Percentiles rank a stretch among this genome's conserved stretches.
phyloP scores from a whole-genome alignment of 2,329 filamentous ascomycete genomes.

The Parastagonospora avenae region DNA sequence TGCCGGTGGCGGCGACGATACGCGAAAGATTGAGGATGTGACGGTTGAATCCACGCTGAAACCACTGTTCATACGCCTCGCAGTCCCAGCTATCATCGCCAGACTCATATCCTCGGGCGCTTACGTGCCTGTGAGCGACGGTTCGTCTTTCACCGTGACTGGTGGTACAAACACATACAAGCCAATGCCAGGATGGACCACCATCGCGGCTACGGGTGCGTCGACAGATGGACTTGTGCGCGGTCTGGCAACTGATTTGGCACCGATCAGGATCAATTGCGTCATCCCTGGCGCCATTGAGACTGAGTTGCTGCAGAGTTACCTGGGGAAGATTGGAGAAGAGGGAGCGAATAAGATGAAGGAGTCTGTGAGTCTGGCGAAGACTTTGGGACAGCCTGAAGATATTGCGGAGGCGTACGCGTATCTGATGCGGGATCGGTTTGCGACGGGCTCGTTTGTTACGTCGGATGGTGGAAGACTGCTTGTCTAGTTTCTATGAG shows the following conservation, averaged over 20 bases:
- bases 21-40: conserved; percentile 32
- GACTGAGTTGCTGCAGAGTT: conserved; percentile 47
- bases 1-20: conserved; percentile 28
- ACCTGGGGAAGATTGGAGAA: conserved; percentile 17
- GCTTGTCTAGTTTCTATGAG: conserved; percentile 9
- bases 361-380: conserved; percentile 25
- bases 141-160: conserved; percentile 50
- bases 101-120: conserved; percentile 44
- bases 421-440: conserved; percentile 52
- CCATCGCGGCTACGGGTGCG: conserved; percentile 30
- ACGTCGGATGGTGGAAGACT: conserved; percentile 47
- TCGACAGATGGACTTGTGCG: conserved; percentile 41
- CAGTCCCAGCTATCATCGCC: conserved; percentile 45
- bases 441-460: conserved; percentile 44
- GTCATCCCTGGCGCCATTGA: conserved; percentile 50
- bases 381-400: conserved; percentile 29
- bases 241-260: conserved; percentile 50
- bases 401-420: conserved; percentile 54
- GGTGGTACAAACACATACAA: conserved; percentile 44
- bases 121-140: conserved; percentile 38
- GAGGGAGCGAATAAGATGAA: conserved; percentile 20
- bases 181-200: conserved; percentile 42
- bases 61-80: conserved; percentile 40
- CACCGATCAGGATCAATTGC: conserved; percentile 50
- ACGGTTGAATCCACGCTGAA: conserved; percentile 25